A percentile compares a stretch with the other conserved stretches of the same genome.
Conservation (phyloP, 306 rosid species). For the Cucurbita moschata region DNA sequence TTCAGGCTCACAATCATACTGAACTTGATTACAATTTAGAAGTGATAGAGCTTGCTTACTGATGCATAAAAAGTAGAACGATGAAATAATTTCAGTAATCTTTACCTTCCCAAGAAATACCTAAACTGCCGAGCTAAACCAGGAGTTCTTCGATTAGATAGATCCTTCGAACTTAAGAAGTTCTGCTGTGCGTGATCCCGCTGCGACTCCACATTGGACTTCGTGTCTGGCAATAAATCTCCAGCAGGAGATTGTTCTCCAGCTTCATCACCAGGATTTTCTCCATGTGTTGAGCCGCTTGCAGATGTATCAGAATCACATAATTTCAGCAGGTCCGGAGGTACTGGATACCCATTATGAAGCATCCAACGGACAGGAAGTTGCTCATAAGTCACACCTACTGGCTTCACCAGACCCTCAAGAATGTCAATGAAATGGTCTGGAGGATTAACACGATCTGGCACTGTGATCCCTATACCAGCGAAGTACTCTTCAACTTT, state of each 20-base stretch:
- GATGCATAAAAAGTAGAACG: not conserved
- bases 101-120: constrained; percentile 64
- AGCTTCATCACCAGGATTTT: constrained; percentile 10
- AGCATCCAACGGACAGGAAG: constrained; percentile 83
- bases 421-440: constrained; percentile 70
- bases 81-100: not conserved
- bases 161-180: constrained; percentile 32
- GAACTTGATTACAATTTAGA: not conserved
- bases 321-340: constrained; percentile 57
- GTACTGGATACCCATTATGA: constrained; percentile 61
- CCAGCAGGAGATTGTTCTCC: constrained; percentile 38
- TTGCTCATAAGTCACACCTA: constrained; percentile 39
- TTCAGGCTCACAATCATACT: not conserved
- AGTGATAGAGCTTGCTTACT: not conserved
- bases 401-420: constrained; percentile 60
- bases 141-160: constrained; percentile 51
- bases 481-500: constrained; percentile 75
- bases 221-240: constrained; percentile 52
- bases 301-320: constrained; percentile 34
- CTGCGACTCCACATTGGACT: constrained; percentile 28
- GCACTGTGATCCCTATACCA: constrained; percentile 51
- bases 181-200: constrained; percentile 29
- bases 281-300: constrained; percentile 19
- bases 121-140: constrained; percentile 50
- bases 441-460: constrained; percentile 76